Evolutionary conservation across 2,329 filamentous ascomycete genomes (phyloP), one percentile per base, ranked within the genome.

Genomic region (Alternaria solani): DNA sequence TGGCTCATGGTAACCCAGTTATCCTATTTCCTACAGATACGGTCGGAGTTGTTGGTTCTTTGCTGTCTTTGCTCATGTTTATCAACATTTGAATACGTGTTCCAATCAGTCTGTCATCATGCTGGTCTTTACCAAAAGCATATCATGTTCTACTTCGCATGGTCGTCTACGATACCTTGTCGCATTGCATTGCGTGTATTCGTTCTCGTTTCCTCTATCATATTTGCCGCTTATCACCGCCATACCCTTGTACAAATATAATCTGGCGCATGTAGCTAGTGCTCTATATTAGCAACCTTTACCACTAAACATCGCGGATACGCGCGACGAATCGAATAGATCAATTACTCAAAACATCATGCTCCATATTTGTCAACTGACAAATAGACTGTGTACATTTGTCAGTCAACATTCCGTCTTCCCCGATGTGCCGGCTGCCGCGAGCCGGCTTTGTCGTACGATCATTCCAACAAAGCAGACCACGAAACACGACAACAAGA

Each of bases 181-280:
- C 30, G 41, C 48, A 39, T 38, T 44, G 18, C 41, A 44, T 51
- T 56, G 30, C 54, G 34, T 51, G 55, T 44, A 38, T 46, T 46
- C 34, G 30, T 36, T 60, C 49, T 49, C 28, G 30, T 57, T 39
- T 32, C 14, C 42, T 26, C 44, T n/a, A 18, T 25, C 51, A 56
- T 47, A 32, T 43, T 34, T 51, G 12, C 26, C 38, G 16, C 32
- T 30, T n/a, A 26, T 47, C 38, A 39, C 20, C 18, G 16, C 32
- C 55, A 62, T 64, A 64, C 53, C 59, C 59, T 51, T 64, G 63
- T 65, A 65, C 61, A 61, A 65, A 48, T 63, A 61, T 61, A 58
- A 54, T 58, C 51, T n/a, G 25, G 41, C 38, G 12, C 20, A 44
- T 55, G 32, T 54, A 49, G 30, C 34, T 48, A 55, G 46, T 49